These are phyloP conservation scores for Pseudonectria buxi DNA, from an alignment of 2,329 filamentous ascomycete genomes.

Conservation along the genomic window DNA sequence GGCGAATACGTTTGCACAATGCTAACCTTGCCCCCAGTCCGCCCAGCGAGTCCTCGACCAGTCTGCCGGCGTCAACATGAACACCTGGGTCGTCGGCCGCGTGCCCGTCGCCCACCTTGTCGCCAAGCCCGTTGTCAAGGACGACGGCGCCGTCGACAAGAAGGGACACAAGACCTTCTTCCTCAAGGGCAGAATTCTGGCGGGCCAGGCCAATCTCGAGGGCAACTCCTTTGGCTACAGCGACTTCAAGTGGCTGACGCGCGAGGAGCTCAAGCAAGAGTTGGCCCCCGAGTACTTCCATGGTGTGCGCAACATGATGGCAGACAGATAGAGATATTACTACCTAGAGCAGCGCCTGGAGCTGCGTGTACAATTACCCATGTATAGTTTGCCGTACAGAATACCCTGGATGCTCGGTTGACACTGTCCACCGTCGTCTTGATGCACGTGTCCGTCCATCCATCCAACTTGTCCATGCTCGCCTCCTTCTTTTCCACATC, in stretches of 20 bases:
- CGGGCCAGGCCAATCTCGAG: conserved; percentile 79
- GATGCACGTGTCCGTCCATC: background rate
- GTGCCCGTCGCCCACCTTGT: conserved; percentile 79
- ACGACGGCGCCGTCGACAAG: conserved; percentile 34
- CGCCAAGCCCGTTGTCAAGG: conserved; percentile 41
- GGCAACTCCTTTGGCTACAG: conserved; percentile 64
- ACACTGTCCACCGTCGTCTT: background rate
- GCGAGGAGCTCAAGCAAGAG: conserved; percentile 71
- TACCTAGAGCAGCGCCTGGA: conserved; percentile 8
- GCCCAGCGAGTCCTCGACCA: conserved; percentile 72
- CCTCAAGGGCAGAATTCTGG: conserved; percentile 94
- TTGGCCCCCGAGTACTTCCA: conserved; percentile 65
- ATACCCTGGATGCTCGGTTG: background rate
- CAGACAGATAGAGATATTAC: conserved; percentile 52
- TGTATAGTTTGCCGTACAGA: conserved; percentile 25
- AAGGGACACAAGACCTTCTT: conserved; percentile 84
- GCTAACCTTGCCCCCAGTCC: conserved; percentile 48
- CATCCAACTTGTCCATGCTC: too few relatives aligned
- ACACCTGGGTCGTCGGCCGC: conserved; percentile 94
- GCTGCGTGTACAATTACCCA: conserved; percentile 23
- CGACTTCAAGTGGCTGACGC: conserved; percentile 89
- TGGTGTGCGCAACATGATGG: conserved; percentile 75
- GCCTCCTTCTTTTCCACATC: too few relatives aligned
- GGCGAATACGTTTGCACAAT: too few relatives aligned
- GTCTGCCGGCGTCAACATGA: conserved; percentile 88